Conservation (phyloP, 1,139 yeast genomes). For the Suhomyces taliae region DNA sequence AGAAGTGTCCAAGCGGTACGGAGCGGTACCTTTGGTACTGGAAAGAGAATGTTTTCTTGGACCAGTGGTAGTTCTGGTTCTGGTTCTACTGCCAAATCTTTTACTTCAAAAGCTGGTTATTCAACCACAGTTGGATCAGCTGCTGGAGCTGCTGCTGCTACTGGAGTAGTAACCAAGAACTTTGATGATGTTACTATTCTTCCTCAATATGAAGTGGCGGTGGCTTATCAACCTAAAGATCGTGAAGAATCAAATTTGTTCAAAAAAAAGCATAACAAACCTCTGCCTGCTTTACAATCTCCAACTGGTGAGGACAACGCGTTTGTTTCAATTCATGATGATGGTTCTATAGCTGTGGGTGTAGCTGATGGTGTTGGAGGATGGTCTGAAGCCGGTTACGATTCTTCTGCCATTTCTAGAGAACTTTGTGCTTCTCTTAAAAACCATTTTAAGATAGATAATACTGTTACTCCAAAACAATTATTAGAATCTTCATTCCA, state of each 20-base stretch:
- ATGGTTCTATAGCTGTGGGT: slow-evolving; percentile 65
- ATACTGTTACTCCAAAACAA: slow-evolving; percentile 39
- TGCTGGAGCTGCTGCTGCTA: slow-evolving; percentile 12
- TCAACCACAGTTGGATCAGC: slow-evolving; percentile 2
- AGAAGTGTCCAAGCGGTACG: slow-evolving; percentile 16
- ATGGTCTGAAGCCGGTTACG: slow-evolving; percentile 91
- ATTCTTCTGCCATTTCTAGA: slow-evolving; percentile 77
- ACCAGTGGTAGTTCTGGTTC: slow-evolving; percentile 1
- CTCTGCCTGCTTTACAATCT: slow-evolving; percentile 43
- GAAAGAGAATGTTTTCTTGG: slow-evolving; percentile 8
- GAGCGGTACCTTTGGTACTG: not conserved
- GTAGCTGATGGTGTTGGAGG: slow-evolving; percentile 99
- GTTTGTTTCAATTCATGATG: slow-evolving; percentile 51
- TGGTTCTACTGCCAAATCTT: slow-evolving; percentile 1
- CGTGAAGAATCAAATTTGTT: slow-evolving; percentile 51
- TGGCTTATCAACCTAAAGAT: slow-evolving; percentile 73
- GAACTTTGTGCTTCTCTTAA: slow-evolving; percentile 55
- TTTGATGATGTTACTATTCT: slow-evolving; percentile 27
- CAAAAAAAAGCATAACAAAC: slow-evolving; percentile 31
- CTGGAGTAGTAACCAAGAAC: slow-evolving; percentile 15
- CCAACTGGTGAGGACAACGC: slow-evolving; percentile 90
- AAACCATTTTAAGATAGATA: slow-evolving; percentile 25
- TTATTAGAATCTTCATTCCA: slow-evolving; percentile 58
- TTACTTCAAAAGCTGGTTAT: slow-evolving; percentile 3
- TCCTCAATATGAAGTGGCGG: slow-evolving; percentile 54